These are phyloP conservation scores for Psilocybe subaeruginosa DNA, from an alignment of 768 basidiomycete genomes.

Conservation along the genomic window DNA sequence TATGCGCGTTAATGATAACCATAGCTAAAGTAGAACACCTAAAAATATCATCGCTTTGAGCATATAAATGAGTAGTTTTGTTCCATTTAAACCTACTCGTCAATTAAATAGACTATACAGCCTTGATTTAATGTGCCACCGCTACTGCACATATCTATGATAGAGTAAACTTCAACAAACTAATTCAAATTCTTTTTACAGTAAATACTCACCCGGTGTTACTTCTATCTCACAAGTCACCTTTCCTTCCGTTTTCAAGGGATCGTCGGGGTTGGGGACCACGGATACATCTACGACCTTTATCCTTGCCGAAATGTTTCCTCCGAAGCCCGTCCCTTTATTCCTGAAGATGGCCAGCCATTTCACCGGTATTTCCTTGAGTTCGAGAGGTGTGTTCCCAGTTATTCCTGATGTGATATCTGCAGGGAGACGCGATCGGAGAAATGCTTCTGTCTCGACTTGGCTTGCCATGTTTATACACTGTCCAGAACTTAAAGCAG, in stretches of 20 bases:
- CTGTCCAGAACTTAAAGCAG: not conserved
- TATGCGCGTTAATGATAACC: slow-evolving; percentile 32
- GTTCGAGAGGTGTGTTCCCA: slow-evolving; percentile 37
- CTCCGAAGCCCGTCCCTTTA: slow-evolving; percentile 32
- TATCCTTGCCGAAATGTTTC: slow-evolving; percentile 28
- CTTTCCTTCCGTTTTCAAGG: slow-evolving; percentile 34
- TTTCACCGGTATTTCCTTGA: slow-evolving; percentile 40
- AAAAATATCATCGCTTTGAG: not conserved
- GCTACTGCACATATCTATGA: slow-evolving; percentile 46
- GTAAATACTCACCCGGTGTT: slow-evolving; percentile 38
- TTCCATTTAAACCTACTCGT: slow-evolving; percentile 38
- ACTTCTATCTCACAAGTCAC: slow-evolving; percentile 46
- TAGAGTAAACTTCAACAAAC: not conserved
- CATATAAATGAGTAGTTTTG: not conserved
- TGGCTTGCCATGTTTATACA: slow-evolving; percentile 3
- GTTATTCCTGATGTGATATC: slow-evolving; percentile 27
- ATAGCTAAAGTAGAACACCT: slow-evolving; percentile 48
- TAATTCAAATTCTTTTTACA: not conserved
- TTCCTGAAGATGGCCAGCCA: slow-evolving; percentile 38
- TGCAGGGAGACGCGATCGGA: slow-evolving; percentile 23
- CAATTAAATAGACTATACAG: slow-evolving; percentile 46
- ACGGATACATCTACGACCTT: slow-evolving; percentile 45
- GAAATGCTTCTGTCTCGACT: slow-evolving; percentile 14
- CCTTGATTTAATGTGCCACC: slow-evolving; percentile 42
- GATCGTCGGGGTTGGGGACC: slow-evolving; percentile 36